These are phyloP conservation scores for Margaritispora aquatica DNA, from an alignment of 495 filamentous ascomycete genomes.

Conservation along the genomic window DNA sequence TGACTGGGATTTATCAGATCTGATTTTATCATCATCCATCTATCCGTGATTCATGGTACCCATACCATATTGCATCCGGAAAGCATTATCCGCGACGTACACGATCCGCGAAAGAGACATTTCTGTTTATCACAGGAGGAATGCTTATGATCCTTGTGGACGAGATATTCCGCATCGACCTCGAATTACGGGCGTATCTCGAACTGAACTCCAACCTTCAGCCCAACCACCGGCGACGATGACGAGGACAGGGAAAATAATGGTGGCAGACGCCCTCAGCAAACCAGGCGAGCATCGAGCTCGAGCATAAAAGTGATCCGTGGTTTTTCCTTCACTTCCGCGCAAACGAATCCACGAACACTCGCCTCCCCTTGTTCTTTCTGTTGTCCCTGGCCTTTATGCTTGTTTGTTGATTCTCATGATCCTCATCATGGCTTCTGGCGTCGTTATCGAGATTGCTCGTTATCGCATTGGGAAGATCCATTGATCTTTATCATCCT, in stretches of 20 bases:
- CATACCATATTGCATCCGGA: too few relatives aligned
- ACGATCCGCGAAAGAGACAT: too few relatives aligned
- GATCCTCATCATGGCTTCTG: too few relatives aligned
- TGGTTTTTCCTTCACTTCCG: background rate
- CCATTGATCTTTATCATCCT: too few relatives aligned
- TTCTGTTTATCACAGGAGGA: background rate
- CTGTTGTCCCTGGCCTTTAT: background rate
- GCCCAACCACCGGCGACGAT: background rate
- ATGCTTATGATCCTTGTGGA: background rate
- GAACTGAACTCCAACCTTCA: too few relatives aligned
- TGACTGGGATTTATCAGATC: too few relatives aligned
- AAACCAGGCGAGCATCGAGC: background rate
- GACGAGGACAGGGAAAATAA: background rate
- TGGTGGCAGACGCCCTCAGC: background rate
- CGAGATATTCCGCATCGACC: background rate
- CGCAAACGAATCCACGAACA: too few relatives aligned
- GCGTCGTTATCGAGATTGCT: constrained; percentile 1
- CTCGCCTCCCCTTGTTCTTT: background rate
- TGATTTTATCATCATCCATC: background rate
- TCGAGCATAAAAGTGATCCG: constrained; percentile 6
- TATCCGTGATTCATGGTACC: too few relatives aligned
- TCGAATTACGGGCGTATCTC: background rate
- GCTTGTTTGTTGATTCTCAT: too few relatives aligned
- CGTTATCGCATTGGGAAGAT: constrained; percentile 2
- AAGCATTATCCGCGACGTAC: too few relatives aligned